Evolutionary conservation across 208 protist species (phyloP).

Genomic region (Crithidia mellificae): DNA sequence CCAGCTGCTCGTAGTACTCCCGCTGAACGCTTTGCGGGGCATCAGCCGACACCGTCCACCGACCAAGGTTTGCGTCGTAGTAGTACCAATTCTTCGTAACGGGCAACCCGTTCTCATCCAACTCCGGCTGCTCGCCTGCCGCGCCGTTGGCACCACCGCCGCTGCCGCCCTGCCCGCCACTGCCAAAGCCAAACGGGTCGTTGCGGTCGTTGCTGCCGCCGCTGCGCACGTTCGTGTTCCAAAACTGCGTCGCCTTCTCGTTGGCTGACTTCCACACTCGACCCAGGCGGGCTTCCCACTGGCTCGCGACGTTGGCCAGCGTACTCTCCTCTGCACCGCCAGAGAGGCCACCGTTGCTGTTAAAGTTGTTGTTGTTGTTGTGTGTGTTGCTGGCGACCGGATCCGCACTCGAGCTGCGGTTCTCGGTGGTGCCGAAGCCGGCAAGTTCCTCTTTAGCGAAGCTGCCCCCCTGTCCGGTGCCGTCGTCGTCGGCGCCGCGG

Average conservation of each 20-base stretch:
- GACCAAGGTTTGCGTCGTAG: conserved; percentile 64
- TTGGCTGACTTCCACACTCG: conserved; percentile 31
- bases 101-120: conserved; percentile 85
- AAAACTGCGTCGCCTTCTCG: conserved; percentile 37
- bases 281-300: conserved; percentile 30
- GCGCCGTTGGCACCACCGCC: too few species aligned
- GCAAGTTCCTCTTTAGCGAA: conserved; percentile 18
- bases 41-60: conserved; percentile 74
- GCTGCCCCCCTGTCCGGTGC: conserved; percentile 4
- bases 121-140: conserved; percentile 46
- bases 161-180: conserved; percentile 3
- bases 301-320: conserved; percentile 15
- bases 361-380: neutral
- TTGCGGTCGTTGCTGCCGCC: conserved; percentile 1
- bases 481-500: conserved; percentile 19
- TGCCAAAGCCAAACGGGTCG: conserved; percentile 33
- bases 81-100: conserved; percentile 86
- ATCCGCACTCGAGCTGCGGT: conserved; percentile 26
- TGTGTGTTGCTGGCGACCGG: neutral
- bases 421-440: conserved; percentile 26
- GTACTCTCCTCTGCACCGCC: neutral
- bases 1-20: conserved; percentile 64
- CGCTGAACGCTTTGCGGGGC: conserved; percentile 68
- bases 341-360: too few species aligned
- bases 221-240: conserved; percentile 26